Evolutionary conservation across 1,284 basidiomycete species (phyloP).

Genomic region (Ganoderma multipileum): DNA sequence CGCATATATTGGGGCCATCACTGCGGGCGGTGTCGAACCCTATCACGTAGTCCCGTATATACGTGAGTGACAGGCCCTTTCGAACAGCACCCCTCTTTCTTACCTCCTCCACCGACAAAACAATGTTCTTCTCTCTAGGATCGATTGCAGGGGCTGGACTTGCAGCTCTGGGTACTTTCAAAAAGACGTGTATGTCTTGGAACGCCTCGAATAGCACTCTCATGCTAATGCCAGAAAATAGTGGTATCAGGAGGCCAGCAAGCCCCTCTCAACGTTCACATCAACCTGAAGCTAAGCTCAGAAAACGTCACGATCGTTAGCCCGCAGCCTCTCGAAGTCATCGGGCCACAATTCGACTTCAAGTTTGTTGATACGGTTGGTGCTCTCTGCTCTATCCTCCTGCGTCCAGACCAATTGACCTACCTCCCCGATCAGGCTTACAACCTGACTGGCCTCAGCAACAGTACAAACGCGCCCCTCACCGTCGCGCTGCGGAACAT

Average conservation of each 20-base stretch:
- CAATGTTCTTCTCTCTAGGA: not conserved
- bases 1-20: not conserved
- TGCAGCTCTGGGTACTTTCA: conserved; percentile 1
- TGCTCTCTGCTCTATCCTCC: too few relatives aligned
- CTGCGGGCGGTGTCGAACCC: not conserved
- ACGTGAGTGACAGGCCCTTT: not conserved
- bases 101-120: not conserved
- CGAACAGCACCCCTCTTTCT: not conserved
- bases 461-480: not conserved
- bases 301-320: not conserved
- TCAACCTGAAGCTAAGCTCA: not conserved
- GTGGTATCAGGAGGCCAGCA: not conserved
- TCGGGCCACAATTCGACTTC: conserved; percentile 1
- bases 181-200: not conserved
- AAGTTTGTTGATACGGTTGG: conserved; percentile 3
- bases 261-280: not conserved
- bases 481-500: not conserved
- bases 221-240: not conserved
- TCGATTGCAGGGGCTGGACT: not conserved
- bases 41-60: not conserved
- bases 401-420: not conserved
- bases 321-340: not conserved
- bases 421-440: not conserved
- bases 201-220: not conserved
- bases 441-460: not conserved